Evolutionary conservation across 2,329 filamentous ascomycete genomes (phyloP).

Genomic region (Coniochaeta sp.): DNA sequence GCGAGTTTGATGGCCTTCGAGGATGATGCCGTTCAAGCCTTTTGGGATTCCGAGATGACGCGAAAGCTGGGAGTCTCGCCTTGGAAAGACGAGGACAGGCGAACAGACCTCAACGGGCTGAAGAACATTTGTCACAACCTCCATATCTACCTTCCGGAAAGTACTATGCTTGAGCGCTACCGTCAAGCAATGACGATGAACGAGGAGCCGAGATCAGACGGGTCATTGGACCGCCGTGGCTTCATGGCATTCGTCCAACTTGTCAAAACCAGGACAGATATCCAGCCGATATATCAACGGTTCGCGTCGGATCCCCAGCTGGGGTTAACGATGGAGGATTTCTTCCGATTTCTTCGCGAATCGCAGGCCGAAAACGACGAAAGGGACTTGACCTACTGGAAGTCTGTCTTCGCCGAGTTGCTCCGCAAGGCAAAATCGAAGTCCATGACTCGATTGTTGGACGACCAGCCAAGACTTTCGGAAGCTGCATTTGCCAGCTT

Average conservation of each 20-base stretch:
- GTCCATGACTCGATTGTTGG: slow-evolving; percentile 8
- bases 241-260: slow-evolving; percentile 79
- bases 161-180: slow-evolving; percentile 69
- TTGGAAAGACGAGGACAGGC: slow-evolving; percentile 52
- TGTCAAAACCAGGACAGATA: slow-evolving; percentile 78
- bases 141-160: slow-evolving; percentile 82
- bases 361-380: slow-evolving; percentile 72
- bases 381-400: slow-evolving; percentile 59
- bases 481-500: slow-evolving; percentile 73
- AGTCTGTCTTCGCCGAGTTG: slow-evolving; percentile 63
- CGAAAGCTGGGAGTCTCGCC: slow-evolving; percentile 52
- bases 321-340: slow-evolving; percentile 66
- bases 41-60: slow-evolving; percentile 82
- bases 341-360: slow-evolving; percentile 66
- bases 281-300: slow-evolving; percentile 64
- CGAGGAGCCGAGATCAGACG: not conserved
- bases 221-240: slow-evolving; percentile 67
- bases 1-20: slow-evolving; percentile 80
- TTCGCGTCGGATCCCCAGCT: slow-evolving; percentile 50
- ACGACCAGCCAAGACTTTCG: slow-evolving; percentile 57
- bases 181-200: slow-evolving; percentile 41
- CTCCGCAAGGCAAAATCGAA: slow-evolving; percentile 50
- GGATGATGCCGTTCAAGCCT: slow-evolving; percentile 71
- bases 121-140: slow-evolving; percentile 80
- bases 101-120: slow-evolving; percentile 70